These are phyloP conservation scores for Fistulinella staudtii DNA, from an alignment of 1,284 basidiomycete genomes.

Conservation along the genomic window DNA sequence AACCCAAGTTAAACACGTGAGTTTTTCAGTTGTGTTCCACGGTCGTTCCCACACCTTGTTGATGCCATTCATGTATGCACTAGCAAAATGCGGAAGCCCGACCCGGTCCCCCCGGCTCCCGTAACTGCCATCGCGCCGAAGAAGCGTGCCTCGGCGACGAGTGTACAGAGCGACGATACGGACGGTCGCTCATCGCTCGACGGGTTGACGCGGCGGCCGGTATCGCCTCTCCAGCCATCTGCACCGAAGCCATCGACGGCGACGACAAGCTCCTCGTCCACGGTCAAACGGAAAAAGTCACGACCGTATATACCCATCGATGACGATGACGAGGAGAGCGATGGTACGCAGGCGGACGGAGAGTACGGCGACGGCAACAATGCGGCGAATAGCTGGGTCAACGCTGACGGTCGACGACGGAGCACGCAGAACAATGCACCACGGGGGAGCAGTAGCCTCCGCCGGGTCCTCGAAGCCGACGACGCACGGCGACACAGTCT, in stretches of 20 bases:
- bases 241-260: conserved; percentile 28
- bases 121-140: conserved; percentile 28
- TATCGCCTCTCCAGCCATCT: conserved; percentile 25
- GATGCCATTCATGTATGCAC: conserved; percentile 11
- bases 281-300: conserved; percentile 50
- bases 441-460: conserved; percentile 25
- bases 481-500: conserved; percentile 33
- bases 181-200: conserved; percentile 30
- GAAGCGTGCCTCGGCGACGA: conserved; percentile 32
- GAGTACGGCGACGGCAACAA: conserved; percentile 53
- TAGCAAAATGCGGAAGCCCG: conserved; percentile 91
- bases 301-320: conserved; percentile 38
- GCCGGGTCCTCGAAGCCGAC: conserved; percentile 30
- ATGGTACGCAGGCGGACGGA: conserved; percentile 62
- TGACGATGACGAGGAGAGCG: conserved; percentile 54
- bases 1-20: conserved; percentile 86
- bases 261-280: conserved; percentile 28
- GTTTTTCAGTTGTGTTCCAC: conserved; percentile 30
- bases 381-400: conserved; percentile 44
- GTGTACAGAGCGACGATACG: conserved; percentile 22
- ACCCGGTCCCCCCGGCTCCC: conserved; percentile 40
- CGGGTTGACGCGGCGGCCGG: conserved; percentile 13
- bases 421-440: conserved; percentile 26
- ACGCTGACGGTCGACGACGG: conserved; percentile 55
- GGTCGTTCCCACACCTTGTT: conserved; percentile 6